Evolutionary conservation across 176 grass and related monocot genomes (phyloP), one percentile per base, ranked within the genome.

Genomic region (Bromus sterilis): DNA sequence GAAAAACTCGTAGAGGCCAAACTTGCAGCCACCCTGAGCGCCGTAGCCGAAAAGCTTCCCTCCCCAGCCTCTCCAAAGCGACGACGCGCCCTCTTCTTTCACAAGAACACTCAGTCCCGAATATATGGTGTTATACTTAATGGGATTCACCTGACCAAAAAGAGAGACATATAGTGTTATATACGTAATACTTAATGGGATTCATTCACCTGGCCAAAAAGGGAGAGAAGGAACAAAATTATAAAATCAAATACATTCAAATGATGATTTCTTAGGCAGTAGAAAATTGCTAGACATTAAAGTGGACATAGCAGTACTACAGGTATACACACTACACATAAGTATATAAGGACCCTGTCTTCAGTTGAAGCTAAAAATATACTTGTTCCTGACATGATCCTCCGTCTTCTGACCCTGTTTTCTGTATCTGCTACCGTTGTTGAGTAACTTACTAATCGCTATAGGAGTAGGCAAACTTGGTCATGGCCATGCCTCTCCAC

Each of bases 1-100:
- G 88, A 98, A 98, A 76, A 91, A 98, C 71, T 98, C 92, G 66
- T 95, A 95, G 43, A 98, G 83, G n/a, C 96, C 92, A 79, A 98
- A 98, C 81, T 76, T 95, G 84, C 84, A 95, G 32, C 92, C 90
- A 16, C 96, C 96, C 90, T 98, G 96, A 67, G 87, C 82, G 55
- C 93, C 96, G 66, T 98, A 95, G 6, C 96, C 96, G 35, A 89
- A 95, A 14, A 98, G 87, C 66, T 95, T 95, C 6, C 96, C 93
- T 15, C 86, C 88, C 93, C 93, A 82, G 23, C 96, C 96, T 88
- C 96, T 90, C 96, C 93, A 95, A 76, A 98, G 96, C 3, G 93
- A 98, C 18, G 87, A 91, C 26, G 87, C 78, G 11, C 96, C 96
- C 48, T 98, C 88, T 86, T 98, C 95, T 84, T 82, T 93, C 16